Evolutionary conservation across 306 rosid genomes (phyloP).

Genomic region (Trifolium dubium): DNA sequence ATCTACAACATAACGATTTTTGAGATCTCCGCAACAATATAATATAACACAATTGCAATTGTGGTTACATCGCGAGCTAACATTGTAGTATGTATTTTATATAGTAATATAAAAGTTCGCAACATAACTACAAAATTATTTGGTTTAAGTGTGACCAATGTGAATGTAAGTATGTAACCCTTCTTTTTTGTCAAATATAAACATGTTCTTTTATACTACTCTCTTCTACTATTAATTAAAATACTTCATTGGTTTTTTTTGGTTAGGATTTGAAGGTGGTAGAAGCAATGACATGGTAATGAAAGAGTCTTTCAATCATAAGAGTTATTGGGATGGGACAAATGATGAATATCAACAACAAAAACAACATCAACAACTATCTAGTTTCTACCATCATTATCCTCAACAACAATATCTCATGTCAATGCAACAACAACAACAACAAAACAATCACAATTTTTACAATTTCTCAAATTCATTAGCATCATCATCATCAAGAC

Average conservation of each 20-base stretch:
- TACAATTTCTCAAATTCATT: conserved; percentile 47
- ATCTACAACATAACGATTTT: not conserved
- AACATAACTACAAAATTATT: not conserved
- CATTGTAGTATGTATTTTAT: too few species aligned
- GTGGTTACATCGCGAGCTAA: too few species aligned
- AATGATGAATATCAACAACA: conserved; percentile 15
- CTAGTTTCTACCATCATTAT: conserved; percentile 42
- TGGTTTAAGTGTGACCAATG: conserved; percentile 25
- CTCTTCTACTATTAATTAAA: not conserved
- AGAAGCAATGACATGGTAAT: conserved; percentile 44
- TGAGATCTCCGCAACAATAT: too few species aligned
- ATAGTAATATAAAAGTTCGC: not conserved
- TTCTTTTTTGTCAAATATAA: not conserved
- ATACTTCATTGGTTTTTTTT: not conserved
- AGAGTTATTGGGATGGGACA: conserved; percentile 49
- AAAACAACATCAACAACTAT: not conserved
- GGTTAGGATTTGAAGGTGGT: conserved; percentile 43
- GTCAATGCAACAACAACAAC: conserved; percentile 48
- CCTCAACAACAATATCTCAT: conserved; percentile 37
- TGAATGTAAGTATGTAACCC: not conserved
- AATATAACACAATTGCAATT: too few species aligned
- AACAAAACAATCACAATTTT: conserved; percentile 40
- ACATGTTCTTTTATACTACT: not conserved
- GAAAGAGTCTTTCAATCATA: conserved; percentile 28
- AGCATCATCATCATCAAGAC: conserved; percentile 24